A percentile compares a stretch with the other conserved stretches of the same genome.
Evolutionary conservation across 1,284 basidiomycete genomes (phyloP).

Genomic region (Moesziomyces sp.): DNA sequence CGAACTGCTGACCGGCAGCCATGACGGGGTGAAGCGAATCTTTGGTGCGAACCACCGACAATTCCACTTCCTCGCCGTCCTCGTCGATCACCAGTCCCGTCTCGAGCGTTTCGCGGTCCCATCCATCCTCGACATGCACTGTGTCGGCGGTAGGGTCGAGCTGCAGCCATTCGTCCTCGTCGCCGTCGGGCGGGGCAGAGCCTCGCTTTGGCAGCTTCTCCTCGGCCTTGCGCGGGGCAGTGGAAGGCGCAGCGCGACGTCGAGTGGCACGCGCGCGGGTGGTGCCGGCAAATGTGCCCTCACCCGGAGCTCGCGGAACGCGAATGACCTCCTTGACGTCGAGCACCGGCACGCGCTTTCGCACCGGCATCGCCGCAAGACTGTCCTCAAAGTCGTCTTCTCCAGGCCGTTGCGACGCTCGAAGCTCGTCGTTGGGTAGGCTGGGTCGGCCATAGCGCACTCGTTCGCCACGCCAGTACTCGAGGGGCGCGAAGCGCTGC

Average conservation of each 20-base stretch:
- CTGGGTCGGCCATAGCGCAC: conserved; percentile 75
- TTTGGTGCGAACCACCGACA: conserved; percentile 62
- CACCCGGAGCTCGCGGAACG: conserved; percentile 76
- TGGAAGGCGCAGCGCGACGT: conserved; percentile 9
- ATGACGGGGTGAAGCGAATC: conserved; percentile 51
- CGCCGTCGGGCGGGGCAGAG: conserved; percentile 55
- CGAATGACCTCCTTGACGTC: conserved; percentile 81
- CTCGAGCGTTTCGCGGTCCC: conserved; percentile 83
- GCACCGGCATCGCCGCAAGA: conserved; percentile 28
- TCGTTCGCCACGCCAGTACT: conserved; percentile 93
- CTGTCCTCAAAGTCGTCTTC: conserved; percentile 56
- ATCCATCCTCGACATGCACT: conserved; percentile 74
- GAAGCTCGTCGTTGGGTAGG: conserved; percentile 35
- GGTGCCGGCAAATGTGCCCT: conserved; percentile 64
- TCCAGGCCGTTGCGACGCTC: conserved; percentile 29
- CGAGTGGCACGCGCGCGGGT: conserved; percentile 5
- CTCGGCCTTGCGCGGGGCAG: conserved; percentile 18
- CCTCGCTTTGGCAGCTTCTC: conserved; percentile 67
- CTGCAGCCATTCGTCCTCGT: conserved; percentile 56
- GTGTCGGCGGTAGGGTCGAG: conserved; percentile 70
- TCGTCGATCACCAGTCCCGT: conserved; percentile 78
- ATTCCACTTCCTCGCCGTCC: conserved; percentile 74
- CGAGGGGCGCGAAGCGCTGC: conserved; percentile 79
- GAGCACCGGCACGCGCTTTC: conserved; percentile 74
- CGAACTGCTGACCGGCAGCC: conserved; percentile 75